Evolutionary conservation across 2,329 filamentous ascomycete species (phyloP), one percentile per base, ranked within the genome.

Genomic region (Metarhizium guizhouense): DNA sequence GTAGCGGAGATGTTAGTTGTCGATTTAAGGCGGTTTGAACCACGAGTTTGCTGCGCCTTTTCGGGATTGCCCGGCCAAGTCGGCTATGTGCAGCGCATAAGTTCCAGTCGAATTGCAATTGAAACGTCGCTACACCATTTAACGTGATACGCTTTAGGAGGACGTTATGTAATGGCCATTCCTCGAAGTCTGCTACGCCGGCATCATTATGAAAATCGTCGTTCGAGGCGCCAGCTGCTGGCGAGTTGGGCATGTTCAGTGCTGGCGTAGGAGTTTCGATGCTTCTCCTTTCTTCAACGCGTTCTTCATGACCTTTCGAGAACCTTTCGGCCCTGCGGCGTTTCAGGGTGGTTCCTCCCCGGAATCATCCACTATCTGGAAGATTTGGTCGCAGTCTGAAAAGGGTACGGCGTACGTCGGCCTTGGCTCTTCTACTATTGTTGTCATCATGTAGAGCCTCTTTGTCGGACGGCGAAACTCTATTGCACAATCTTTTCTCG

Each of bases 81-180:
- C 29, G 47, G 5, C 14, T 25, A 18, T 29, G 47, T 29, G 47
- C 29, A 18, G 47, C 47, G 20, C 47, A 48, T 34, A 48, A 48
- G 29, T 48, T 48, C 4, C 47, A 48, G 16, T 25, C 47, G 10
- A 48, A 48, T 18, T 48, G 47, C 47, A 48, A 29, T 8, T 48
- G 16, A 48, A 48, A 29, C 47, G 47, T 48, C n/a, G 47, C 47
- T 16, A 48, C 29, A 48, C 47, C 47, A 25, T 48, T 48, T 29
- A 48, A 29, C 16, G 47, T 48, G 47, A 48, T 48, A 48, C 47
- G n/a, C 47, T 48, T 48, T 48, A 48, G 47, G n/a, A 48, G n/a
- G 47, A 48, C 47, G 47, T 29, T 48, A 48, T 48, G 47, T 48
- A 48, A 48, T 48, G 47, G 47, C 47, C 47, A 48, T 48, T 48